These are phyloP conservation scores for Cyberlindnera saturnus DNA, from an alignment of 805 yeast genomes.

Conservation along the genomic window DNA sequence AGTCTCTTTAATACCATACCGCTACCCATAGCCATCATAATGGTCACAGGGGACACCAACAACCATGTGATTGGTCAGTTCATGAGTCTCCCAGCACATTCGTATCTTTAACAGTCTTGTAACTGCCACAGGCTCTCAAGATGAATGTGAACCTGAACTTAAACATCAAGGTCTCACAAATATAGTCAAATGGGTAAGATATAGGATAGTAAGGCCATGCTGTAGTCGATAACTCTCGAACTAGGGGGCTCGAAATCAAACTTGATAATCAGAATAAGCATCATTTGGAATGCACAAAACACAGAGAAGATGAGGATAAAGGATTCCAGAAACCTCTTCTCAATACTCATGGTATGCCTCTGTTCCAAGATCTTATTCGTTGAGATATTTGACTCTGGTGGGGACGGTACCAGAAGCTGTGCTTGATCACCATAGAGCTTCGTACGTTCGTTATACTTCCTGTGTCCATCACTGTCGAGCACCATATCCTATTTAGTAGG, in stretches of 20 bases:
- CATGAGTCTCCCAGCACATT: slow-evolving; percentile 12
- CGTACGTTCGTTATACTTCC: slow-evolving; percentile 7
- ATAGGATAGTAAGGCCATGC: slow-evolving; percentile 4
- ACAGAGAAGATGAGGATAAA: slow-evolving; percentile 13
- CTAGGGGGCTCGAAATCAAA: slow-evolving; percentile 12
- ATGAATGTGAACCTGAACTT: slow-evolving; percentile 12
- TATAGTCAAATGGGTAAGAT: slow-evolving; percentile 6
- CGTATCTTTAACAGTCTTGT: slow-evolving; percentile 12
- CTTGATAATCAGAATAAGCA: slow-evolving; percentile 13
- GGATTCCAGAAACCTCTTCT: slow-evolving; percentile 14
- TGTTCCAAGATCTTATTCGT: slow-evolving; percentile 13
- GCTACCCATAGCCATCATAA: slow-evolving; percentile 6
- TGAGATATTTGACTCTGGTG: not conserved
- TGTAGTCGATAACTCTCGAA: slow-evolving; percentile 4
- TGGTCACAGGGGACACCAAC: slow-evolving; percentile 8
- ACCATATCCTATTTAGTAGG: slow-evolving; percentile 8
- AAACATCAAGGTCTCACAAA: slow-evolving; percentile 13
- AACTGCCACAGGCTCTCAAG: slow-evolving; percentile 14
- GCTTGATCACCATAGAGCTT: slow-evolving; percentile 13
- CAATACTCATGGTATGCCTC: slow-evolving; percentile 11
- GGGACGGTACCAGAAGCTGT: slow-evolving; percentile 2
- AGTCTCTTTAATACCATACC: slow-evolving; percentile 11
- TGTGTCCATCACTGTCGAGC: slow-evolving; percentile 10
- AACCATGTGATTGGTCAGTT: slow-evolving; percentile 18
- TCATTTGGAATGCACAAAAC: slow-evolving; percentile 13